phyloP scores from a whole-genome alignment of 371 early-diverging fungal genomes.

The Rhizomucor miehei region DNA sequence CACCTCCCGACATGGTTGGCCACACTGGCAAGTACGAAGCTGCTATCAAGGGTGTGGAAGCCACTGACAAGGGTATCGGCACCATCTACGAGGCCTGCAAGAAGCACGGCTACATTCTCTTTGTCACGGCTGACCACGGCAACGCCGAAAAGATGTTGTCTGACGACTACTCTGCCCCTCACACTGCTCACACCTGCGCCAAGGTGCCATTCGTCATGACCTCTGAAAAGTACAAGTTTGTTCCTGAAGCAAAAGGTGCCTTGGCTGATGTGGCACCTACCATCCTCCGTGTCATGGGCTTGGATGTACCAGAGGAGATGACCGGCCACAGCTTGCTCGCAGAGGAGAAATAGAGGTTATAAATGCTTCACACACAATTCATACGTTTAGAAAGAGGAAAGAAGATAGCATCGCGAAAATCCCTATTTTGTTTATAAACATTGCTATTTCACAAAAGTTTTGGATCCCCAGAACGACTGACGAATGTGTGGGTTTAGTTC shows the following conservation, averaged over 20 bases:
- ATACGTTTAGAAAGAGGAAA: no score
- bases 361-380: no score
- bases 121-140: constrained; percentile 99
- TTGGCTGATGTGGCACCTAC: constrained; percentile 99
- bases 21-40: constrained; percentile 98
- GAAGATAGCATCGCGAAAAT: no score
- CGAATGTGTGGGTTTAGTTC: no score
- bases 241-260: constrained; percentile 63
- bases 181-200: constrained; percentile 95
- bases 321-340: constrained; percentile 69
- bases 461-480: no score
- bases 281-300: constrained; percentile 89
- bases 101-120: constrained; percentile 85
- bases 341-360: background rate
- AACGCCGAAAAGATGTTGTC: constrained; percentile 99
- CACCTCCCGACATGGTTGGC: constrained; percentile 99
- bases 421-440: no score
- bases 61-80: constrained; percentile 95
- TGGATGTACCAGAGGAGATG: constrained; percentile 95
- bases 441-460: no score
- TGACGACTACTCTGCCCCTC: constrained; percentile 80
- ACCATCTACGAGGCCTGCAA: constrained; percentile 92
- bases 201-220: constrained; percentile 96
- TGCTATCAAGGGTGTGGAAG: constrained; percentile 90
- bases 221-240: constrained; percentile 45